Evolutionary conservation across 2,329 filamentous ascomycete genomes (phyloP), one percentile per base, ranked within the genome.

Genomic region (Endoconidiophora laricicola): DNA sequence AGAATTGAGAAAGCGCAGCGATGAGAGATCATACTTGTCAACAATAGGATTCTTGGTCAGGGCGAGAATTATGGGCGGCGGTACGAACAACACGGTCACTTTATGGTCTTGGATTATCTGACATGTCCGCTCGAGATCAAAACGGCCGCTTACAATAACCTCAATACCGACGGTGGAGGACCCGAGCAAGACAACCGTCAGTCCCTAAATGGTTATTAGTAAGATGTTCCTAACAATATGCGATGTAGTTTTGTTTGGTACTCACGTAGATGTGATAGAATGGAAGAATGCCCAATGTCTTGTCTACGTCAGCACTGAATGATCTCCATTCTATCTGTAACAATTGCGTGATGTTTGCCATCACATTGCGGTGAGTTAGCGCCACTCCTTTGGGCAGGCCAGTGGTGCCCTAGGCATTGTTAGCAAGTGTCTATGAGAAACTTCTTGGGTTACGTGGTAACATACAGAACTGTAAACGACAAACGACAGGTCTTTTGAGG

Each of bases 351-450:
- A 79, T 61, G 62, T 94, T 94, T 53, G 85, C 68, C 9, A 93
- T 75, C 53, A 94, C 79, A 61, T 95, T 95, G 56, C 67, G 64
- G 64, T 96, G 90, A 6, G 78, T 83, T 29, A 95, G 70, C 75
- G 86, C 83, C 12, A 95, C 90, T 14, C 88, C 90, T 64, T 96
- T 96, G 0, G 90, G 88, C 46, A 87, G 68, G 2, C 90, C 90
- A 0, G 90, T 95, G 0, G 90, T 96, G 6, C 90, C 90, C 61
- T 66, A 51, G 26, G 16, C 12, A 24, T 5, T 26, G 29, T 44
- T 39, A 41, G 36, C 26, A 22, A 5, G 7, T 26, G 2, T 20
- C 14, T 7, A 33, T 6, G 12, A n/a, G 12, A 23, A 3, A 14
- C 2, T 12, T 6, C 22, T 18, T 18, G 39, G 6, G 9, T 16